These are phyloP conservation scores for Oxyria digyna DNA, from an alignment of 148 eudicot species.

Conservation along the genomic window DNA sequence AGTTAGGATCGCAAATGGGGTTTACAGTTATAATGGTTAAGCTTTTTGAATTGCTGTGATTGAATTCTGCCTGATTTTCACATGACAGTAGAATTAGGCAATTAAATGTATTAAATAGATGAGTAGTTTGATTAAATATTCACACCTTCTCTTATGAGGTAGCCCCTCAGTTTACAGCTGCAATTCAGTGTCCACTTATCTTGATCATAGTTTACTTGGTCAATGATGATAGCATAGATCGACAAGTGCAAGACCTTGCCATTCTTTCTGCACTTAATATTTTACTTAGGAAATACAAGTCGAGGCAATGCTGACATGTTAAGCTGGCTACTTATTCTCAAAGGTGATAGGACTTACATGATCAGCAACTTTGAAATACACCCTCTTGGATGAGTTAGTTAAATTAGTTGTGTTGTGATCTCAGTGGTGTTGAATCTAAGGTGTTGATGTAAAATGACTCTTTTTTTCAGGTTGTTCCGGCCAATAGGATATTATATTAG, in stretches of 20 bases:
- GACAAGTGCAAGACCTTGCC: neutral
- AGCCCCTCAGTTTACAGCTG: neutral
- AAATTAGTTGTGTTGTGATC: neutral
- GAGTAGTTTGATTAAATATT: neutral
- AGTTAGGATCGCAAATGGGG: neutral
- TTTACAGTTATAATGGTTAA: neutral
- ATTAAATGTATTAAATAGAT: neutral
- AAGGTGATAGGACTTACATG: neutral
- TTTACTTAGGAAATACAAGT: neutral
- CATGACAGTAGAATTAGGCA: neutral
- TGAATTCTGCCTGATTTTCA: neutral
- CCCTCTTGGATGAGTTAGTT: neutral
- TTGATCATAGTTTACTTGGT: neutral
- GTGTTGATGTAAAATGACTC: neutral
- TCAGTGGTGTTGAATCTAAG: neutral
- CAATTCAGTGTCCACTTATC: neutral
- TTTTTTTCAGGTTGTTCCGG: neutral
- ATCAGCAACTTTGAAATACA: neutral
- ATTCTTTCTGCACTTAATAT: neutral
- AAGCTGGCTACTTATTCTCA: neutral
- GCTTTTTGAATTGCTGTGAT: neutral
- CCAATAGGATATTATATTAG: neutral
- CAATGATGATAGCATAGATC: neutral
- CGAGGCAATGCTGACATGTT: slow-evolving; percentile 4
- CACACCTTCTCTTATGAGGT: neutral